phyloP scores from a whole-genome alignment of 306 rosid genomes.

The Hylodesmum podocarpum region DNA sequence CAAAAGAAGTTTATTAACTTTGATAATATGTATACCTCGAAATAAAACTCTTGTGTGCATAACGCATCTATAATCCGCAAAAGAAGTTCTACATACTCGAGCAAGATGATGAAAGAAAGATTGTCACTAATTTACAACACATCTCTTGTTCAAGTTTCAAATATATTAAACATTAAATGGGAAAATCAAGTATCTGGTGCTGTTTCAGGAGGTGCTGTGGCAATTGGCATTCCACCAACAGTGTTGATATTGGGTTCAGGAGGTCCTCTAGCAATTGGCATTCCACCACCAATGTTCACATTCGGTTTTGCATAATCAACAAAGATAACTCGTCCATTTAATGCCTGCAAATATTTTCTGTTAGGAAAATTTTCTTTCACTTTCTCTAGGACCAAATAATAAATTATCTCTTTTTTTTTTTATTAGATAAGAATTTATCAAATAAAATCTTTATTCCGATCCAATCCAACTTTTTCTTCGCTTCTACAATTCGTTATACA shows the following conservation, averaged over 20 bases:
- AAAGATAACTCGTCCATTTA: constrained; percentile 82
- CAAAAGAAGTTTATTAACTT: no score
- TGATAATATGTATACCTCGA: no score
- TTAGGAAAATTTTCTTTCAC: no score
- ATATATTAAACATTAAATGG: neutral
- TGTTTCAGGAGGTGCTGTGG: constrained; percentile 82
- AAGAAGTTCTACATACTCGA: constrained; percentile 1
- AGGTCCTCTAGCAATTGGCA: constrained; percentile 93
- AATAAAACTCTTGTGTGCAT: neutral
- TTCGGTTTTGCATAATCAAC: constrained; percentile 82
- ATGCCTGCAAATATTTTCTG: constrained; percentile 49
- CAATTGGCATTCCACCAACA: constrained; percentile 60
- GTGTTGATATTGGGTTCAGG: constrained; percentile 44
- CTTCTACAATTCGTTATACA: no score
- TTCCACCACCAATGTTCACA: constrained; percentile 31
- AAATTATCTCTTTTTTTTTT: no score
- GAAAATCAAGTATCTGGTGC: constrained; percentile 22
- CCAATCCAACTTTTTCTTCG: no score
- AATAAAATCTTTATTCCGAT: no score
- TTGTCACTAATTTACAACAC: neutral
- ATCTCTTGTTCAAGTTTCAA: neutral
- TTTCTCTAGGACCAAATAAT: no score
- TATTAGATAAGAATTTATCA: no score
- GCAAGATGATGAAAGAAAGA: constrained; percentile 15
- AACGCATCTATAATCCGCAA: neutral